Percentiles rank a stretch among this genome's conserved stretches.
Evolutionary conservation across 129 eudicot genomes (phyloP).

Genomic region (Apium graveolens): DNA sequence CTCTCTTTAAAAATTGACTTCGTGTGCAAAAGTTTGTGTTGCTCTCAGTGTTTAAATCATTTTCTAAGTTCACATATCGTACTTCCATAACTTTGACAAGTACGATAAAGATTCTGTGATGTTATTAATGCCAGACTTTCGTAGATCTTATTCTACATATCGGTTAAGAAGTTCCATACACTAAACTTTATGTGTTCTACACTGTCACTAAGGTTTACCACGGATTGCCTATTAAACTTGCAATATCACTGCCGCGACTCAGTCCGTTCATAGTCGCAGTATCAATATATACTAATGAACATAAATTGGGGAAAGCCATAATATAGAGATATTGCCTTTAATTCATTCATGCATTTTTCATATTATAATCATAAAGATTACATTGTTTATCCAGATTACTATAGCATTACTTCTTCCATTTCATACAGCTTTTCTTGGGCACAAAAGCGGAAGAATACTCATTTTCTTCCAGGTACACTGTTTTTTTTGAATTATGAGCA

Average conservation of each 20-base stretch:
- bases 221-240: background rate
- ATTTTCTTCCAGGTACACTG: slow-evolving; percentile 32
- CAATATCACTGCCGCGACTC: background rate
- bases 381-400: background rate
- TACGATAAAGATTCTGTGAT: background rate
- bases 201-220: background rate
- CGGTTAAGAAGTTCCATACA: background rate
- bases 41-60: background rate
- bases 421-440: slow-evolving; percentile 38
- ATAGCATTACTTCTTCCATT: background rate
- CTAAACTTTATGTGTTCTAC: background rate
- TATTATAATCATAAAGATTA: too few species aligned
- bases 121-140: background rate
- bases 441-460: slow-evolving; percentile 23
- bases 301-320: too few species aligned
- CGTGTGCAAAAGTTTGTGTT: background rate
- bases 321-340: too few species aligned
- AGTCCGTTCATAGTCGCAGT: too few species aligned
- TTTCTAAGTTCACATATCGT: background rate
- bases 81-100: background rate
- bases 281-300: too few species aligned
- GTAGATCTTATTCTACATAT: too few species aligned
- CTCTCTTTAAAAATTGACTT: background rate
- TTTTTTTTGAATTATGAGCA: background rate
- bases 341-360: too few species aligned